Evolutionary conservation across 257 asterid genomes (phyloP).

Genomic region (Leonotis leonurus): DNA sequence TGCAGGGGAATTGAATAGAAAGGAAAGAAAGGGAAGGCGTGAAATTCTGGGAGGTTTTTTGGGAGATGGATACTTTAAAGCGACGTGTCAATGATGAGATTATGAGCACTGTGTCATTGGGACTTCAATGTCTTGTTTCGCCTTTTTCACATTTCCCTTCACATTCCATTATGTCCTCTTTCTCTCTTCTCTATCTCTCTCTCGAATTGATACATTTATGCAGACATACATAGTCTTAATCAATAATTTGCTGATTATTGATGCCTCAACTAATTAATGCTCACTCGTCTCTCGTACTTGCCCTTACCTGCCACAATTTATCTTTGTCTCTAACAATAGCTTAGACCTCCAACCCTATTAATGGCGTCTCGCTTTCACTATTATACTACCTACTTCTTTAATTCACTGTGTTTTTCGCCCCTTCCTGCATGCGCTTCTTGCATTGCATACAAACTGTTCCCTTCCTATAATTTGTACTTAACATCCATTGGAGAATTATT

Average conservation of each 20-base stretch:
- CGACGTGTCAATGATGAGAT: slow-evolving; percentile 59
- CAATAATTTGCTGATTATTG: slow-evolving; percentile 11
- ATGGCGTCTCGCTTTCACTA: not conserved
- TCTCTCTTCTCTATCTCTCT: not conserved
- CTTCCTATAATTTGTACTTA: too few species aligned
- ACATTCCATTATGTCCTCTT: slow-evolving; percentile 14
- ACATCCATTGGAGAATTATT: slow-evolving; percentile 14
- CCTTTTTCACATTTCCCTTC: too few species aligned
- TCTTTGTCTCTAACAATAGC: not conserved
- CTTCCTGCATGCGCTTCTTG: too few species aligned
- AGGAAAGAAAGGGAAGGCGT: slow-evolving; percentile 16
- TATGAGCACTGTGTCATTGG: slow-evolving; percentile 34
- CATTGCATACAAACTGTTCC: too few species aligned
- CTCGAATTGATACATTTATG: too few species aligned
- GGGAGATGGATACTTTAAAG: too few species aligned
- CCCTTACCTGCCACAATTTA: slow-evolving; percentile 25
- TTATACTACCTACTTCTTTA: too few species aligned
- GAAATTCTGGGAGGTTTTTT: slow-evolving; percentile 31
- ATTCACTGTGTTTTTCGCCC: not conserved
- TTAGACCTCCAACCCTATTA: not conserved
- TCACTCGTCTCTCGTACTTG: not conserved
- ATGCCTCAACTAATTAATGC: slow-evolving; percentile 26
- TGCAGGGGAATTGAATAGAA: slow-evolving; percentile 17
- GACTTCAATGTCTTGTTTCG: slow-evolving; percentile 22
- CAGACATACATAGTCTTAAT: not conserved